Evolutionary conservation across 2,329 filamentous ascomycete species (phyloP).

Genomic region (Mycosphaerelloides madeirae): DNA sequence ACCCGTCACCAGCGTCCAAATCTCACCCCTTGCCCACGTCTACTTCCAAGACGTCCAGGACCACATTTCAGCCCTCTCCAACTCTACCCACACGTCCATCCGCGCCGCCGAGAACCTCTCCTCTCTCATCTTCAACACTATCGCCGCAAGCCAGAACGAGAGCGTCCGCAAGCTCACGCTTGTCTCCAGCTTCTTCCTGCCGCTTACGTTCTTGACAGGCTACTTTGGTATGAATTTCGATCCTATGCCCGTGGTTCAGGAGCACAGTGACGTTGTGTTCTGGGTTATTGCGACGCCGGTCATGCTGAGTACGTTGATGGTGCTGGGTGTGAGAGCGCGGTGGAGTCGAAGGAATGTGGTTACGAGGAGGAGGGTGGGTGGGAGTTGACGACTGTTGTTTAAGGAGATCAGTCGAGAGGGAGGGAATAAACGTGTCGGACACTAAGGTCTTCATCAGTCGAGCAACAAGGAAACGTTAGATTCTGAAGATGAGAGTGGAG

Average conservation of each 20-base stretch:
- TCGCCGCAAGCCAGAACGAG: constrained; percentile 83
- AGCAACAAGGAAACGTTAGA: no score
- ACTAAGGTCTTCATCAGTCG: no score
- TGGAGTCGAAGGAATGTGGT: background rate
- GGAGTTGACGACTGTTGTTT: no score
- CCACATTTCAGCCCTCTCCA: constrained; percentile 77
- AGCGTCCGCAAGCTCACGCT: constrained; percentile 83
- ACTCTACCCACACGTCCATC: constrained; percentile 74
- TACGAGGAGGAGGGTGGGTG: no score
- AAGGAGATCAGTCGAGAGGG: no score
- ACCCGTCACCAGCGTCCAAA: constrained; percentile 56
- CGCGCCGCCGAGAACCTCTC: constrained; percentile 71
- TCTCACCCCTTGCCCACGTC: constrained; percentile 73
- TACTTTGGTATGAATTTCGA: constrained; percentile 61
- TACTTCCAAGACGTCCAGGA: constrained; percentile 88
- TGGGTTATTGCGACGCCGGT: constrained; percentile 70
- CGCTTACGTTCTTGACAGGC: constrained; percentile 75
- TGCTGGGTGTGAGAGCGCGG: constrained; percentile 32
- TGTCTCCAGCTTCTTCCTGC: constrained; percentile 84
- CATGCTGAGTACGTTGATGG: constrained; percentile 74
- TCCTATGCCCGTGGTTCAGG: constrained; percentile 20
- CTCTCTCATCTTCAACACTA: constrained; percentile 89
- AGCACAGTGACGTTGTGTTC: constrained; percentile 51
- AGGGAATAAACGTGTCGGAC: no score
- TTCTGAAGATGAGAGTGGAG: no score